Conservation (phyloP, 768 basidiomycete genomes). For the Mycena crocata region DNA sequence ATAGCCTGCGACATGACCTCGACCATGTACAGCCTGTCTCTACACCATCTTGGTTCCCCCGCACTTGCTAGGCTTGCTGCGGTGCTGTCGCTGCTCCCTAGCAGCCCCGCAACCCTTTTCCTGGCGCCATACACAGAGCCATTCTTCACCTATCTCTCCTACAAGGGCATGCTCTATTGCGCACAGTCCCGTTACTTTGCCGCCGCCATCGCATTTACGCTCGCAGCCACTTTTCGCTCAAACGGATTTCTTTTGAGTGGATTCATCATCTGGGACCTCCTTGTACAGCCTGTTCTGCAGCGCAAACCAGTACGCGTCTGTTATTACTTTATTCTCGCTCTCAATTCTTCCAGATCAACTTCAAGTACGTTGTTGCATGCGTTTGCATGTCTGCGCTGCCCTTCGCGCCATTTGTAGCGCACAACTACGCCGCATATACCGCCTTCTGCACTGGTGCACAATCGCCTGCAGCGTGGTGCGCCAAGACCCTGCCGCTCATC, state of each 20-base stretch:
- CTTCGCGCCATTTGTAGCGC: slow-evolving; percentile 74
- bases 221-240: slow-evolving; percentile 77
- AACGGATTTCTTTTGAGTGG: slow-evolving; percentile 84
- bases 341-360: slow-evolving; percentile 46
- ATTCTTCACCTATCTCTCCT: slow-evolving; percentile 86
- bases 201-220: slow-evolving; percentile 71
- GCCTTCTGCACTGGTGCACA: slow-evolving; percentile 67
- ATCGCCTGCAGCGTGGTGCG: slow-evolving; percentile 71
- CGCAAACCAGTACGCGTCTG: slow-evolving; percentile 45
- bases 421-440: slow-evolving; percentile 76
- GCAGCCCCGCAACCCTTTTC: slow-evolving; percentile 80
- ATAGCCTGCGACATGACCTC: slow-evolving; percentile 55
- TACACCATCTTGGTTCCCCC: slow-evolving; percentile 64
- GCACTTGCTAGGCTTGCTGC: slow-evolving; percentile 71
- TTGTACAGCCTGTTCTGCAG: slow-evolving; percentile 65
- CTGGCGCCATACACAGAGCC: slow-evolving; percentile 87
- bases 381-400: slow-evolving; percentile 58
- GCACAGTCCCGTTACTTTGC: slow-evolving; percentile 59
- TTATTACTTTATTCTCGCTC: slow-evolving; percentile 2
- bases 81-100: slow-evolving; percentile 80
- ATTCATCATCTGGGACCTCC: slow-evolving; percentile 80
- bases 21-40: slow-evolving; percentile 69
- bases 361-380: slow-evolving; percentile 48
- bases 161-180: slow-evolving; percentile 76
- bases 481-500: slow-evolving; percentile 67